phyloP scores from a whole-genome alignment of 306 rosid species.

The Trifolium subterraneum region DNA sequence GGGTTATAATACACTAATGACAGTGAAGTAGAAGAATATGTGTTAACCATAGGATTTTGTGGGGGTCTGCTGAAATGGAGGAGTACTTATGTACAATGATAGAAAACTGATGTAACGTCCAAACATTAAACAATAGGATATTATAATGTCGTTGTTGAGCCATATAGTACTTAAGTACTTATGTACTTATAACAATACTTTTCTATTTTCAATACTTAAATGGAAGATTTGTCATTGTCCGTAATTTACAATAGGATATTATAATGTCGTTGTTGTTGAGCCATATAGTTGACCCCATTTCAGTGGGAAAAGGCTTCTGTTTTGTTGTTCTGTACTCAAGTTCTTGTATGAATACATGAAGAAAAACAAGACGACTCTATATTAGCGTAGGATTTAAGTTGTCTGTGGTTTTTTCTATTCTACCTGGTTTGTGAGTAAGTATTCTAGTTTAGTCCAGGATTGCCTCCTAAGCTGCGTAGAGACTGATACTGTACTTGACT shows the following conservation, averaged over 20 bases:
- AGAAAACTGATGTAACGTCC: conserved; percentile 2
- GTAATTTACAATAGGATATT: background rate
- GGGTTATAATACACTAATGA: background rate
- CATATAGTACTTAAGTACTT: no score
- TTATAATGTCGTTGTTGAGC: no score
- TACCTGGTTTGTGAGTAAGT: background rate
- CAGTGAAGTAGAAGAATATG: background rate
- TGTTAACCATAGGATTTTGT: background rate
- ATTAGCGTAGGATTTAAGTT: background rate
- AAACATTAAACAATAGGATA: background rate
- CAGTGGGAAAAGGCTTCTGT: background rate
- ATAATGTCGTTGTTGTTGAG: background rate
- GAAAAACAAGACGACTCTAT: background rate
- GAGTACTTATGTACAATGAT: background rate
- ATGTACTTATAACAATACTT: no score
- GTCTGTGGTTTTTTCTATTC: background rate
- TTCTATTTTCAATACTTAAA: background rate
- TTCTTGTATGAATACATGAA: conserved; percentile 3
- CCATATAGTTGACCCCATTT: conserved; percentile 6
- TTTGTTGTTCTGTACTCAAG: background rate
- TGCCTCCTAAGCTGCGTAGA: conserved; percentile 3
- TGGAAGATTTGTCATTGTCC: background rate
- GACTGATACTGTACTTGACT: conserved; percentile 11
- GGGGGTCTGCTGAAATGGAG: background rate
- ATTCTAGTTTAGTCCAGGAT: background rate